Evolutionary conservation across 805 yeast genomes (phyloP).

Genomic region (Barnettozyma wickerhamii): DNA sequence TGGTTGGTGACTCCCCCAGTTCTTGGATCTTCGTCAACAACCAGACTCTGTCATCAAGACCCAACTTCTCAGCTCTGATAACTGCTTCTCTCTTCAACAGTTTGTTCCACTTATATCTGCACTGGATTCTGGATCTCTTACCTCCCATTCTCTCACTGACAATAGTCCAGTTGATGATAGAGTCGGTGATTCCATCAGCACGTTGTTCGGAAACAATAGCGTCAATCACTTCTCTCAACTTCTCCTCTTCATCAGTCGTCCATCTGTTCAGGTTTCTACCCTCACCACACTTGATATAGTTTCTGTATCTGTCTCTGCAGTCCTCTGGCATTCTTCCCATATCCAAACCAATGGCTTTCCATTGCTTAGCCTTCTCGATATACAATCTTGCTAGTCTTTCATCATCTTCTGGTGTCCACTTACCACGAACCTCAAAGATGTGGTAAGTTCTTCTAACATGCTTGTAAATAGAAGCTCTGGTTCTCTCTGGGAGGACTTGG

Average conservation of each 20-base stretch:
- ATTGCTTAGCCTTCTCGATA: conserved; percentile 67
- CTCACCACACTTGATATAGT: conserved; percentile 87
- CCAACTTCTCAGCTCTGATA: conserved; percentile 39
- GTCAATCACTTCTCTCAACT: conserved; percentile 50
- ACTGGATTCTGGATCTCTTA: conserved; percentile 83
- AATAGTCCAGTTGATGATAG: conserved; percentile 81
- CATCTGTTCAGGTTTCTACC: conserved; percentile 75
- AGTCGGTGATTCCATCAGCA: conserved; percentile 19
- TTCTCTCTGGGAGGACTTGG: conserved; percentile 74
- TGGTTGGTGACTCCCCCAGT: conserved; percentile 36
- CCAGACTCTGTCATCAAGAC: conserved; percentile 46
- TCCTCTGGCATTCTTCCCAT: conserved; percentile 97
- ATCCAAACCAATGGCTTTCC: conserved; percentile 79
- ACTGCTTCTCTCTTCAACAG: conserved; percentile 55
- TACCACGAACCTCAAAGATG: conserved; percentile 81
- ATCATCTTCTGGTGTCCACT: conserved; percentile 87
- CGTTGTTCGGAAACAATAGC: conserved; percentile 40
- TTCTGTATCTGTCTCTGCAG: conserved; percentile 95
- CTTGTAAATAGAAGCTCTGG: conserved; percentile 86
- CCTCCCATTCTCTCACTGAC: conserved; percentile 92
- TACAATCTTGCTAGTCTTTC: conserved; percentile 58
- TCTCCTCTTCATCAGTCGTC: conserved; percentile 67
- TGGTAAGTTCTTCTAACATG: conserved; percentile 90
- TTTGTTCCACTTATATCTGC: conserved; percentile 94
- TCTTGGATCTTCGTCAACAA: conserved; percentile 42